Base-by-base conservation (phyloP, 75 land plant species). In the Pinus tabuliformis region DNA sequence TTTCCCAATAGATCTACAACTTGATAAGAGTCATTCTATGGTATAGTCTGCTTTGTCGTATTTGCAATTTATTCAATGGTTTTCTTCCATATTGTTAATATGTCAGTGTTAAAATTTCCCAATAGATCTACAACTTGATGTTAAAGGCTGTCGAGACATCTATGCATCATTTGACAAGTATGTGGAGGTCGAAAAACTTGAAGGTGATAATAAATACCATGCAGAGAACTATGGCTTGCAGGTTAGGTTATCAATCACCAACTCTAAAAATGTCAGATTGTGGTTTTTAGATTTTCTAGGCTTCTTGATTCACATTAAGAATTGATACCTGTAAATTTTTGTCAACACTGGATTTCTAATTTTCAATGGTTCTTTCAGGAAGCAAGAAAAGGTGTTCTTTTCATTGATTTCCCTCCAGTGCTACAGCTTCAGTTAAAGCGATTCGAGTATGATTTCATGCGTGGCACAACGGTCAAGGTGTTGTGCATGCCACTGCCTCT, bases 391-490 rank as follows among this genome's bases (percentile, higher is more conserved):
- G 97, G 97, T 60, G 95, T 92, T 52, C 82, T 94, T 12, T 94
- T 94, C 76, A 81, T 87, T 64, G 95, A 94, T 78, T 94, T 94
- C 73, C 97, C 97, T 49, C 97, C 97, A 57, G 97, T 94, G 61
- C 84, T 94, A 68, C 97, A 94, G 59, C 88, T 94, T 61, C 97
- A 94, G 81, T 78, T 94, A 57, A 94, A 94, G 78, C 83, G 97
- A 16, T 94, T 94, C 85, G 97, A 94, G 78, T 94, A 94, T 81
- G 97, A 94, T 81, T 92, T 91, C 83, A 85, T 85, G 84, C 86
- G 92, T 24, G 97, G 92, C 59, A 85, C 91, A 4, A 94, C 92
- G 97, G 91, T 94, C 4, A 94, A 94, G 97, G 97, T 94, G 21
- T 26, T 5, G 21, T 18, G 12, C 54, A 49, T 39, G 9, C 54